These are phyloP conservation scores for Brassica carinata DNA, from an alignment of 345 rosid species.

Conservation along the genomic window DNA sequence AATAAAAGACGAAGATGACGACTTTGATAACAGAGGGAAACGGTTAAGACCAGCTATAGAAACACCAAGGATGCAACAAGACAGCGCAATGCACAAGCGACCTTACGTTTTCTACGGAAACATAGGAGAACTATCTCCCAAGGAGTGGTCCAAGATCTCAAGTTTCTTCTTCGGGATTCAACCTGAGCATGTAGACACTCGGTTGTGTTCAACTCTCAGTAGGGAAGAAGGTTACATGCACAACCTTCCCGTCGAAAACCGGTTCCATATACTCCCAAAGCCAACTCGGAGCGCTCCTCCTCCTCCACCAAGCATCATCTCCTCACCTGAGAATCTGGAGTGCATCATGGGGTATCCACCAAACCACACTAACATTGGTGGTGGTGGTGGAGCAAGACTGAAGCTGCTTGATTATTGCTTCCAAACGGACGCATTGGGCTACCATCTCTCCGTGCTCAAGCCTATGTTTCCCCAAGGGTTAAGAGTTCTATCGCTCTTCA, in stretches of 20 bases:
- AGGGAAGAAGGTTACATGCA: slow-evolving; percentile 84
- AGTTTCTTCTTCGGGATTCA: slow-evolving; percentile 56
- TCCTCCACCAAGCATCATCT: slow-evolving; percentile 38
- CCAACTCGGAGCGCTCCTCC: slow-evolving; percentile 58
- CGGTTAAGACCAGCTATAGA: too few species aligned
- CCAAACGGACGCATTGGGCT: slow-evolving; percentile 84
- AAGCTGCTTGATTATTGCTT: slow-evolving; percentile 58
- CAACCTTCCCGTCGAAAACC: slow-evolving; percentile 67
- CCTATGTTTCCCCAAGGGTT: slow-evolving; percentile 63
- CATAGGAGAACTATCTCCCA: slow-evolving; percentile 49
- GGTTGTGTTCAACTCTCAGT: slow-evolving; percentile 60
- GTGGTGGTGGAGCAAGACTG: slow-evolving; percentile 50
- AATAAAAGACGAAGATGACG: slow-evolving; percentile 43
- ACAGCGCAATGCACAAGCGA: slow-evolving; percentile 41
- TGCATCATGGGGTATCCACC: slow-evolving; percentile 72
- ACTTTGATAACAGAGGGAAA: too few species aligned
- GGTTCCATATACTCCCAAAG: slow-evolving; percentile 57
- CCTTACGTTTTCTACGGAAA: slow-evolving; percentile 84
- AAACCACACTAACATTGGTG: slow-evolving; percentile 53
- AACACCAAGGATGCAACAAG: too few species aligned
- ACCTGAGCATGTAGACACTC: slow-evolving; percentile 73
- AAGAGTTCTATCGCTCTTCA: slow-evolving; percentile 70
- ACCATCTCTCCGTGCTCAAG: slow-evolving; percentile 81
- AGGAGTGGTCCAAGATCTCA: slow-evolving; percentile 67
- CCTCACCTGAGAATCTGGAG: slow-evolving; percentile 68